Evolutionary conservation across 371 early-diverging fungal genomes (phyloP), one percentile per base, ranked within the genome.

Genomic region (Haplosporangium sp.): DNA sequence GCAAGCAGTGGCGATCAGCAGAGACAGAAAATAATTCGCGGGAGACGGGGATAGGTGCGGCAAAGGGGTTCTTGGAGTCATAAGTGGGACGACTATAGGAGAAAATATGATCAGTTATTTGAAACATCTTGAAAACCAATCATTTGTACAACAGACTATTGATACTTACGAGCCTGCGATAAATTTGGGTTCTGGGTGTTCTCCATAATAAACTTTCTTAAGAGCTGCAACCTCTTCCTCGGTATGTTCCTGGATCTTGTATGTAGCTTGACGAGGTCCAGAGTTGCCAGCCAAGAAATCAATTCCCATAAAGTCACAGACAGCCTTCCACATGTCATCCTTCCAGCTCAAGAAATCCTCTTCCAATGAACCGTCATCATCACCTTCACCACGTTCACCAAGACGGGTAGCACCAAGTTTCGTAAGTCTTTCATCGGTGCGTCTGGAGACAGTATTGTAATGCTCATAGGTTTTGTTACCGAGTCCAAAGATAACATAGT

Each of bases 401-500:
- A 98, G 79, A n/a, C 94, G 88, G 17, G 71, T 81, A 17, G 94
- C 98, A 40, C 98, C 98, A 59, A 94, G 84, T 11, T 76, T 77
- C 27, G 68, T 70, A 61, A 97, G 83, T 27, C 89, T 85, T 38
- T 84, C 84, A 66, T 95, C 93, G 17, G 95, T 74, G 4, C 86
- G 85, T 37, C 95, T 86, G 34, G 86, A 89, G 50, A 95, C 94
- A 62, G 92, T 90, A 79, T 98, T 97, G 84, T 93, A 98, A 76
- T 96, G 94, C 82, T 98, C 98, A 85, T 99, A 99, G 7, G 99
- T 98, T 76, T 91, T 95, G 91, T 97, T 99, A 59, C 99, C 99
- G 37, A 99, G 89, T n/a, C 96, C 98, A 88, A 99, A 98, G 42
- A 94, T 82, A 37, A 95, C 85, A 75, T 92, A 98, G 42, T 86